These are phyloP conservation scores for Yamadazyma takamatsuzukensis DNA, from an alignment of 805 yeast species.

Conservation along the genomic window DNA sequence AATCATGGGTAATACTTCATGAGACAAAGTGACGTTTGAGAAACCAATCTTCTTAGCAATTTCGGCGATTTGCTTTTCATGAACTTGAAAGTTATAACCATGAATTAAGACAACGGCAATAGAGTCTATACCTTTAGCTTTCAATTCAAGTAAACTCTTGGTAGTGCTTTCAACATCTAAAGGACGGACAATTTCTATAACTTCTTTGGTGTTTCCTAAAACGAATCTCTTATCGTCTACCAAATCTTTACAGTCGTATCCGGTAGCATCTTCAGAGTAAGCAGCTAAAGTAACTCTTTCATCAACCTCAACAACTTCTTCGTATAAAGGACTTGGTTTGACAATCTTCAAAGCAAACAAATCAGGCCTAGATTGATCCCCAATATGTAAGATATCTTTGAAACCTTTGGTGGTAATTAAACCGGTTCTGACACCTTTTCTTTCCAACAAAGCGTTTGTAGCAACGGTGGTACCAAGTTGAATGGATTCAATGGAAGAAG, in stretches of 20 bases:
- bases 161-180: conserved; percentile 47
- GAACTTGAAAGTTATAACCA: conserved; percentile 68
- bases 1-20: conserved; percentile 73
- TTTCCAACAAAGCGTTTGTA: conserved; percentile 20
- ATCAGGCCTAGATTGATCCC: conserved; percentile 19
- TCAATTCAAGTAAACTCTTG: conserved; percentile 39
- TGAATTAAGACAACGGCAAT: conserved; percentile 72
- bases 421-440: conserved; percentile 18
- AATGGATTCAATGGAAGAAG: conserved; percentile 13
- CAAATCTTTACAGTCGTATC: conserved; percentile 11
- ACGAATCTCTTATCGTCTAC: conserved; percentile 32
- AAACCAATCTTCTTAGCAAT: conserved; percentile 69
- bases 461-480: conserved; percentile 30
- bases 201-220: conserved; percentile 65
- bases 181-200: conserved; percentile 50
- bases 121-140: conserved; percentile 58
- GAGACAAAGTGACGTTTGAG: conserved; percentile 62
- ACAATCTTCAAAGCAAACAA: conserved; percentile 14
- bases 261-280: conserved; percentile 43
- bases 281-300: conserved; percentile 16
- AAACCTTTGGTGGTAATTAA: conserved; percentile 18
- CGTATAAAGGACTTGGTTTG: conserved; percentile 14
- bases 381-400: conserved; percentile 18
- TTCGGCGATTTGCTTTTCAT: conserved; percentile 42
- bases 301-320: conserved; percentile 15